Evolutionary conservation across 495 filamentous ascomycete species (phyloP).

Genomic region (Lepraria neglecta): DNA sequence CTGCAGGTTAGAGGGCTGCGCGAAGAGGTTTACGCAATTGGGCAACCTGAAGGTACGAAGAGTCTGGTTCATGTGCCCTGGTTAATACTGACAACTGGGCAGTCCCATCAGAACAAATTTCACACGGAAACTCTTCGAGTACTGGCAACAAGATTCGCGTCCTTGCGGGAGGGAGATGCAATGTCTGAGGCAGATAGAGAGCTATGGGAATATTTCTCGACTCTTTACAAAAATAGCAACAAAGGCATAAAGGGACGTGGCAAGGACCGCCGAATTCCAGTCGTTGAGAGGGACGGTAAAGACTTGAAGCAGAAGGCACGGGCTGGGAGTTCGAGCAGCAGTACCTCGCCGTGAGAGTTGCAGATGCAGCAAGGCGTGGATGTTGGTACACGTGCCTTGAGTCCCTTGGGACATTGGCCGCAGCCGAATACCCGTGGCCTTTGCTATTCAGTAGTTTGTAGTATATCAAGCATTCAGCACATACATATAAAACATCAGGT

Average conservation of each 20-base stretch:
- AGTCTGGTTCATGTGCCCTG: neutral
- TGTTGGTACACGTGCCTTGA: neutral
- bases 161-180: conserved; percentile 52
- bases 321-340: conserved; percentile 9
- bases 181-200: conserved; percentile 66
- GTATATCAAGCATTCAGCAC: neutral
- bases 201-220: conserved; percentile 78
- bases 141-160: conserved; percentile 69
- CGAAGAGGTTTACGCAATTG: conserved; percentile 79
- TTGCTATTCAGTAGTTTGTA: neutral
- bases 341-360: conserved; percentile 2
- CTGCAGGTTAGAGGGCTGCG: conserved; percentile 74
- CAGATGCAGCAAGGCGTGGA: neutral
- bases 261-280: conserved; percentile 53
- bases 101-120: conserved; percentile 95
- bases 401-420: neutral
- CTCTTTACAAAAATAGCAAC: conserved; percentile 88
- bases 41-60: conserved; percentile 75
- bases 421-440: too few relatives aligned
- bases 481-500: neutral
- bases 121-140: conserved; percentile 64
- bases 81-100: conserved; percentile 15
- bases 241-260: conserved; percentile 93
- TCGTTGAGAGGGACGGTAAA: neutral
- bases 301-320: conserved; percentile 1